Conservation (phyloP, 2,329 filamentous ascomycete genomes). For the Paraconiothyrium sp. region DNA sequence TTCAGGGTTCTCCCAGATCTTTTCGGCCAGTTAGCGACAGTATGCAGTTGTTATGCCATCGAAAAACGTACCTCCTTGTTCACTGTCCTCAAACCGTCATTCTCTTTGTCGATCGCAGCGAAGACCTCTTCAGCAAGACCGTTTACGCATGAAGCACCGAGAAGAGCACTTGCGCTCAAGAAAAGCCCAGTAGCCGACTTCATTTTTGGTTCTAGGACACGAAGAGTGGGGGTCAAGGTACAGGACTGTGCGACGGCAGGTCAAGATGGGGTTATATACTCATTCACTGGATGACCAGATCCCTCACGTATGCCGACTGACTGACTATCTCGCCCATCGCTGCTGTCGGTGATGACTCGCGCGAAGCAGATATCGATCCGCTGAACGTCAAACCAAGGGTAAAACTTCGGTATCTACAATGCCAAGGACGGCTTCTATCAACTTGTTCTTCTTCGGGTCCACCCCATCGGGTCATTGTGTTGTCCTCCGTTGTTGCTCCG, state of each 20-base stretch:
- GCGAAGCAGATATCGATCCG: not conserved
- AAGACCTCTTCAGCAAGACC: constrained; percentile 14
- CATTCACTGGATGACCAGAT: not conserved
- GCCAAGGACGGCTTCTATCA: constrained; percentile 1
- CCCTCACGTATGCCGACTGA: not conserved
- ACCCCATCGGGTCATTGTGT: not conserved
- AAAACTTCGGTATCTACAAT: not conserved
- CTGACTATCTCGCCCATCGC: not conserved
- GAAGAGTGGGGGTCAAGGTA: not conserved
- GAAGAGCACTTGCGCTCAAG: constrained; percentile 11
- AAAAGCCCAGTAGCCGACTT: not conserved
- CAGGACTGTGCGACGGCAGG: not conserved
- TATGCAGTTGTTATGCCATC: not conserved
- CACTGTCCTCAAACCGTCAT: constrained; percentile 13
- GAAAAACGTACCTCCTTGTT: constrained; percentile 8
- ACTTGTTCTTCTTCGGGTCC: not conserved
- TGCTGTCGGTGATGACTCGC: not conserved
- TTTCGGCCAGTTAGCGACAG: constrained; percentile 27
- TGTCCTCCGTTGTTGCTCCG: not conserved
- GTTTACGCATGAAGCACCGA: constrained; percentile 8
- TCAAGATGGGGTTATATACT: not conserved
- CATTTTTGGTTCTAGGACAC: not conserved
- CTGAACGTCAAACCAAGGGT: too few species aligned
- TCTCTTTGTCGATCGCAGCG: constrained; percentile 14
- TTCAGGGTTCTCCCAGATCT: constrained; percentile 57